Base-by-base conservation (phyloP, 2,329 filamentous ascomycete species). In the Penicillium rolfsii region DNA sequence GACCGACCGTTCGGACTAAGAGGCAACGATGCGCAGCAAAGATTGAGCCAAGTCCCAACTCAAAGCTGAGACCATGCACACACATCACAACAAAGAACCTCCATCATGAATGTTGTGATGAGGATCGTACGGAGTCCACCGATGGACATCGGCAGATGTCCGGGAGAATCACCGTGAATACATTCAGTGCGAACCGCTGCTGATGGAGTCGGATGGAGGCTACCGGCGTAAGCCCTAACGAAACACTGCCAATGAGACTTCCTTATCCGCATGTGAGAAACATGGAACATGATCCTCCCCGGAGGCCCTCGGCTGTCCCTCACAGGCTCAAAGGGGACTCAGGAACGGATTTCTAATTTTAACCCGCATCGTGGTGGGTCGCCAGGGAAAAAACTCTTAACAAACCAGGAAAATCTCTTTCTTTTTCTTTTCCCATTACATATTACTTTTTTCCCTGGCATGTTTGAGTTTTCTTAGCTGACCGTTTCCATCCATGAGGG, bases 261-360 rank as follows among this genome's bases (percentile, higher is more conserved):
- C 5, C 36, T 38, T 36, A 19, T 19, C 50, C 16, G 19, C 35
- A 41, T 53, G 50, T 53, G 50, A 53, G 41, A 53, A 53, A 41
- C 35, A 53, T 38, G 50, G 50, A 30, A 53, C 8, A 9, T 14
- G 28, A 16, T 30, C 50, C 33, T 36, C 35, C 16, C 36, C 35
- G 4, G 35, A 12, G 5, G 30, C 52, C 36, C 38, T 30, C 38
- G 52, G 52, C 38, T 43, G 22, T 45, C 26, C 26, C 52, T 22
- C 30, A 35, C 22, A 54, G 19, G 19, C 19, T 22, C 19, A 22
- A 1, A 22, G 19, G 19, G 19, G 19, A 22, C 19, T 22, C 19
- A 22, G 52, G 35, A 11, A 35, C 35, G 28, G 5, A 2, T 48
- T 50, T 50, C 46, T 50, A 54, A 30, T 40, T n/a, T 53, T 41